Evolutionary conservation across 352 stramenopile species (phyloP), one percentile per base, ranked within the genome.

Genomic region (Pseudoperonospora humuli): DNA sequence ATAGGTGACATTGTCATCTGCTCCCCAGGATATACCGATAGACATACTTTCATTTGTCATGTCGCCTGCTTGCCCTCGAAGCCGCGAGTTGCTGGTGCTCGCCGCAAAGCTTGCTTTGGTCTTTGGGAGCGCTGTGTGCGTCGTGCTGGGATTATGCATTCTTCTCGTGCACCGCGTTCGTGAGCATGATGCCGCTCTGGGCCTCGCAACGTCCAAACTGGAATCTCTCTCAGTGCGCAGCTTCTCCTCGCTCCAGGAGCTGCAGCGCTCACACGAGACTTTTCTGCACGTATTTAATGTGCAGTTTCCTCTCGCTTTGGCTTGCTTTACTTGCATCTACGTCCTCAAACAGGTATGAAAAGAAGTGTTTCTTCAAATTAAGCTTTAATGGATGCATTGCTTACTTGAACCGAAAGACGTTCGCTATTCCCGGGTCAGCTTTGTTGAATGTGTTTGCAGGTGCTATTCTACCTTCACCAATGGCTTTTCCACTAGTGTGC

Each of bases 401-500:
- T 54, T 31, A 50, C 15, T 1, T 18, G 10, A 34, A 18, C 1
- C 51, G 18, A 28, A 54, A 87, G 73, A 88, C 80, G 13, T 93
- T 93, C 59, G 78, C 80, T 27, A 84, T 93, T 33, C 80, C 80
- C 5, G 76, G 80, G 0, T 87, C 80, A 0, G 77, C 73, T 17
- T 42, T 88, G 31, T 61, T 93, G 0, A 93, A 93, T 47, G 43
- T 89, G 9, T 81, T 86, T 38, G 77, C 76, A 9, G 80, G 80
- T 35, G 68, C 76, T 1, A 37, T 88, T 42, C 57, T 89, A 14
- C 75, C 76, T 8, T 46, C 88, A 3, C 44, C 54, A 10, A 7
- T 93, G 19, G 76, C 76, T 6, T 86, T 88, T 42, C 80, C 77
- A 18, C 56, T 90, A 19, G 73, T 84, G 13, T 78, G 63, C 28